Evolutionary conservation across 768 basidiomycete genomes (phyloP).

Genomic region (Amanita subjunquillea): DNA sequence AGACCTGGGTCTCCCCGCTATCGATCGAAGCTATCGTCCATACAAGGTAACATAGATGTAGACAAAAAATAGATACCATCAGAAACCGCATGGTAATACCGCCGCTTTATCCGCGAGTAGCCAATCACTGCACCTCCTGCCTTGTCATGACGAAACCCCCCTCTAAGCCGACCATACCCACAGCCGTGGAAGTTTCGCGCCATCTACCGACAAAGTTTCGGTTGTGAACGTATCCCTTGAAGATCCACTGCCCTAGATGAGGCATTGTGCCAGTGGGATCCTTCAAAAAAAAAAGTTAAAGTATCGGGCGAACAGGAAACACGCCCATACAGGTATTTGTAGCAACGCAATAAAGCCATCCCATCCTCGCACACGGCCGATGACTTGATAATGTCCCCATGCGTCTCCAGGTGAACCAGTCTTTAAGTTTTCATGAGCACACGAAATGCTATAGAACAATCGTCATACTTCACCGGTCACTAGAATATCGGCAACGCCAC

Average conservation of each 20-base stretch:
- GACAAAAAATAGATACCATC: neutral
- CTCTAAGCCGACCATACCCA: conserved; percentile 32
- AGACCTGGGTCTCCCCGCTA: neutral
- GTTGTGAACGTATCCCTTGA: conserved; percentile 41
- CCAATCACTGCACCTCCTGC: conserved; percentile 7
- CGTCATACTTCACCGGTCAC: conserved; percentile 38
- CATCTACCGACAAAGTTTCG: conserved; percentile 42
- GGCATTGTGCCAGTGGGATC: conserved; percentile 11
- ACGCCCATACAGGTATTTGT: conserved; percentile 29
- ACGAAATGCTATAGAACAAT: neutral
- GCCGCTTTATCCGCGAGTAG: neutral
- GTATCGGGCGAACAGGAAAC: neutral
- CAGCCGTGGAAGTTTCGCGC: conserved; percentile 36
- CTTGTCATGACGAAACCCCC: conserved; percentile 37
- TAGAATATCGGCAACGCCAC: conserved; percentile 40
- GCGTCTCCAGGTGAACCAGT: conserved; percentile 34
- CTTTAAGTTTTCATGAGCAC: conserved; percentile 14
- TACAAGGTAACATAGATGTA: neutral
- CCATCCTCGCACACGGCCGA: conserved; percentile 41
- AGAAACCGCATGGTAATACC: neutral
- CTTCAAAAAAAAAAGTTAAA: conserved; percentile 17
- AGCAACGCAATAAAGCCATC: conserved; percentile 39
- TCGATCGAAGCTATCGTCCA: conserved; percentile 1
- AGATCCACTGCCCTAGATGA: conserved; percentile 34
- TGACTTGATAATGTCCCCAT: conserved; percentile 36